phyloP scores from a whole-genome alignment of 106 monocot species.

The Dendrobium officinale region DNA sequence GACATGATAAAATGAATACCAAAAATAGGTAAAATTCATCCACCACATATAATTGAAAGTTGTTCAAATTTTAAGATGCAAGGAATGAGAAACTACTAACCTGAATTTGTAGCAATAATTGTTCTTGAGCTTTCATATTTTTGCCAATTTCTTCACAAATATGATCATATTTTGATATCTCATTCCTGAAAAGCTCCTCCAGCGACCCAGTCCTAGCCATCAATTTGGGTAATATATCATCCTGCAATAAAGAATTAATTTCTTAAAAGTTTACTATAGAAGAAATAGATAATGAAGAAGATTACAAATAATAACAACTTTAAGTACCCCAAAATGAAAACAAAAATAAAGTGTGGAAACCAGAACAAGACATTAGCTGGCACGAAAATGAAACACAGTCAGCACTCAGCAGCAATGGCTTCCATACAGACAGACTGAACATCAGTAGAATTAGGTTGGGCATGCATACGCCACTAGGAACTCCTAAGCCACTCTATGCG shows the following conservation, averaged over 20 bases:
- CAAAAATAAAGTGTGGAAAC: background rate
- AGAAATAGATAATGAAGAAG: background rate
- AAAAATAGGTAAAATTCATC: too few relatives aligned
- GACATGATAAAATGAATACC: too few relatives aligned
- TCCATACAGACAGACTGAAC: background rate
- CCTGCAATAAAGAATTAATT: slow-evolving; percentile 18
- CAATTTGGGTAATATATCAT: slow-evolving; percentile 54
- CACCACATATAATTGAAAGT: too few relatives aligned
- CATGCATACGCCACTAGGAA: background rate
- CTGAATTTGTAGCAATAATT: slow-evolving; percentile 38
- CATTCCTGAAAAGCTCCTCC: slow-evolving; percentile 50
- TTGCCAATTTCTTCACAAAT: slow-evolving; percentile 45
- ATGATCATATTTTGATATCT: slow-evolving; percentile 48
- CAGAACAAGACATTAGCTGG: background rate
- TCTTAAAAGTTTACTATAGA: background rate
- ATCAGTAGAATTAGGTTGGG: background rate
- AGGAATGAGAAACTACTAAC: slow-evolving; percentile 4
- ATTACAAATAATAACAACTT: background rate
- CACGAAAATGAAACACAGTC: background rate
- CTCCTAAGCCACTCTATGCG: background rate
- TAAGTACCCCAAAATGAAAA: background rate
- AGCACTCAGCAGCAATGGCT: background rate
- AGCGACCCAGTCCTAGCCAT: slow-evolving; percentile 38
- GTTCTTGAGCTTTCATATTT: slow-evolving; percentile 41
- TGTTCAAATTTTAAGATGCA: too few relatives aligned